Conservation (phyloP, 2,329 filamentous ascomycete genomes). For the Coniochaeta pulveracea region DNA sequence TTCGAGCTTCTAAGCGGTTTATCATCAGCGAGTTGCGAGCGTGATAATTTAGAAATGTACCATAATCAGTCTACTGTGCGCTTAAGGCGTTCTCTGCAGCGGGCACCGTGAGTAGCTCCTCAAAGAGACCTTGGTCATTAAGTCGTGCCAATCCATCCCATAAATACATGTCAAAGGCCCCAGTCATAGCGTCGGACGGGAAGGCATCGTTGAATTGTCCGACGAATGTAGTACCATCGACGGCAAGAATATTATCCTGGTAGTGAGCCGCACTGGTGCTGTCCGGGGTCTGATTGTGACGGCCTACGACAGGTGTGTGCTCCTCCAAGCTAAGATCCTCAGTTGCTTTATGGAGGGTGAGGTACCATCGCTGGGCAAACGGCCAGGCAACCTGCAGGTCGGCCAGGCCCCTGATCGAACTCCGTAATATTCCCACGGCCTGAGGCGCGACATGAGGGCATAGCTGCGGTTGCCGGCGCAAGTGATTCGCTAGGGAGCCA, state of each 20-base stretch:
- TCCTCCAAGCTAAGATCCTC: not conserved
- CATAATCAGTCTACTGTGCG: too few relatives aligned
- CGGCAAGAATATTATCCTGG: not conserved
- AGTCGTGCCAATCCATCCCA: too few relatives aligned
- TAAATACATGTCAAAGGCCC: conserved; percentile 1
- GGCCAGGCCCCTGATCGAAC: conserved; percentile 13
- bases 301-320: not conserved
- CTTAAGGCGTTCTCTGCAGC: too few relatives aligned
- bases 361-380: conserved; percentile 1
- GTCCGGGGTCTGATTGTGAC: not conserved
- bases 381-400: conserved; percentile 16
- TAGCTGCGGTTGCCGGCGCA: conserved; percentile 18
- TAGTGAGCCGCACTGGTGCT: not conserved
- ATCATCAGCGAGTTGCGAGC: too few relatives aligned
- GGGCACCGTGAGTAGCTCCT: too few relatives aligned
- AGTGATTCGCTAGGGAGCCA: conserved; percentile 21
- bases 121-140: too few relatives aligned
- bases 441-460: conserved; percentile 13
- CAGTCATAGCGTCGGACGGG: conserved; percentile 1
- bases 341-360: not conserved
- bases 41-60: not conserved
- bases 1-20: not conserved
- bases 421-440: conserved; percentile 16
- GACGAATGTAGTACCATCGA: not conserved
- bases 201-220: conserved; percentile 2